Evolutionary conservation across 495 filamentous ascomycete species (phyloP).

Genomic region (Penicillium canariense): DNA sequence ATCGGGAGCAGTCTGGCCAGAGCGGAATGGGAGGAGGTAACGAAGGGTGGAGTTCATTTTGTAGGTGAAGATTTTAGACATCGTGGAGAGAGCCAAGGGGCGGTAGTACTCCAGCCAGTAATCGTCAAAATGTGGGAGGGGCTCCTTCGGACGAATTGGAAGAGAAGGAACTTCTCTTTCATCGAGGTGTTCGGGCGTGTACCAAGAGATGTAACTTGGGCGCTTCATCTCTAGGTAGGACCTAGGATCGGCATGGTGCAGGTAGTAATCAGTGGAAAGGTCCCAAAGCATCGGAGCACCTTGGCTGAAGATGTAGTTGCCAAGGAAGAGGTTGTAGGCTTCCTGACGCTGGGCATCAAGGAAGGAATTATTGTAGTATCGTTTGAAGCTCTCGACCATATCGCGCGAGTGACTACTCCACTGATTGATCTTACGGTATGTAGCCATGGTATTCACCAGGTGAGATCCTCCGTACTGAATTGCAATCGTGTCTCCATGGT

Average conservation of each 20-base stretch:
- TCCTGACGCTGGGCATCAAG: constrained; percentile 94
- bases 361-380: constrained; percentile 99
- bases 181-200: constrained; percentile 71
- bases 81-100: constrained; percentile 77
- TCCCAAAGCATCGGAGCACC: constrained; percentile 98
- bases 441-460: constrained; percentile 98
- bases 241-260: constrained; percentile 84
- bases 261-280: constrained; percentile 90
- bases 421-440: constrained; percentile 97
- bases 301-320: constrained; percentile 89
- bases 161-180: constrained; percentile 54
- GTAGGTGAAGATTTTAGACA: constrained; percentile 84
- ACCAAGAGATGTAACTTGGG: constrained; percentile 82
- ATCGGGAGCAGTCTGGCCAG: constrained; percentile 67
- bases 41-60: constrained; percentile 83
- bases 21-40: constrained; percentile 68
- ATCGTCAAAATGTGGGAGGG: constrained; percentile 76
- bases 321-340: constrained; percentile 96
- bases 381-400: constrained; percentile 99
- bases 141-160: constrained; percentile 48
- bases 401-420: constrained; percentile 97
- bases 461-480: constrained; percentile 98
- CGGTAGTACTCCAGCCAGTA: constrained; percentile 99
- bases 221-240: constrained; percentile 63
- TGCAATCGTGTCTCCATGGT: constrained; percentile 95